phyloP scores from a whole-genome alignment of 169 alveolate genomes.

The Plasmodium reichenowi region DNA sequence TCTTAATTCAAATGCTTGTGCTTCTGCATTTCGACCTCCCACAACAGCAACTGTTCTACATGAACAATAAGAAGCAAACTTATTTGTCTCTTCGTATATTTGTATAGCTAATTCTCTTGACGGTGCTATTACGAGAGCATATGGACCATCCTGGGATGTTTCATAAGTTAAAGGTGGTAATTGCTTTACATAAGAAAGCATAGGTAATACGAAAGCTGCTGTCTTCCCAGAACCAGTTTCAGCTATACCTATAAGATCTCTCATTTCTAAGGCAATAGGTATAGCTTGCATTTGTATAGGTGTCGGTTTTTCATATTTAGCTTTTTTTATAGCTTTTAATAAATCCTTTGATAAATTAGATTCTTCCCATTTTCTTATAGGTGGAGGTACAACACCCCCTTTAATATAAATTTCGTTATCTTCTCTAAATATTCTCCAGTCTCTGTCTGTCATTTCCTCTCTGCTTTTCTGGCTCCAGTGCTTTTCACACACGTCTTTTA shows the following conservation, averaged over 20 bases:
- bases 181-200: conserved; percentile 91
- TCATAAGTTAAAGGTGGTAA: conserved; percentile 94
- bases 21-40: conserved; percentile 96
- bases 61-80: conserved; percentile 88
- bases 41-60: conserved; percentile 94
- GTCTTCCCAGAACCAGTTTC: conserved; percentile 98
- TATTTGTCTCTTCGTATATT: conserved; percentile 93
- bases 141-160: conserved; percentile 96
- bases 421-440: conserved; percentile 97
- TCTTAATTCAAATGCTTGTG: conserved; percentile 93
- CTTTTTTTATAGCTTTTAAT: conserved; percentile 85
- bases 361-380: conserved; percentile 94
- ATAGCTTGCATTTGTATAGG: conserved; percentile 98
- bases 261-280: conserved; percentile 93
- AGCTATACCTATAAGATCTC: conserved; percentile 98
- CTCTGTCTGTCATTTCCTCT: conserved; percentile 94
- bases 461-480: conserved; percentile 92
- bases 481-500: conserved; percentile 75
- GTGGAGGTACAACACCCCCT: conserved; percentile 94
- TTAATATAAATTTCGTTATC: conserved; percentile 93
- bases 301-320: conserved; percentile 91
- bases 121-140: conserved; percentile 95
- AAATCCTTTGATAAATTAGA: conserved; percentile 86
- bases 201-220: conserved; percentile 97
- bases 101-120: conserved; percentile 96